Evolutionary conservation across 495 filamentous ascomycete genomes (phyloP), one percentile per base, ranked within the genome.

Genomic region (Daldinia caldariorum): DNA sequence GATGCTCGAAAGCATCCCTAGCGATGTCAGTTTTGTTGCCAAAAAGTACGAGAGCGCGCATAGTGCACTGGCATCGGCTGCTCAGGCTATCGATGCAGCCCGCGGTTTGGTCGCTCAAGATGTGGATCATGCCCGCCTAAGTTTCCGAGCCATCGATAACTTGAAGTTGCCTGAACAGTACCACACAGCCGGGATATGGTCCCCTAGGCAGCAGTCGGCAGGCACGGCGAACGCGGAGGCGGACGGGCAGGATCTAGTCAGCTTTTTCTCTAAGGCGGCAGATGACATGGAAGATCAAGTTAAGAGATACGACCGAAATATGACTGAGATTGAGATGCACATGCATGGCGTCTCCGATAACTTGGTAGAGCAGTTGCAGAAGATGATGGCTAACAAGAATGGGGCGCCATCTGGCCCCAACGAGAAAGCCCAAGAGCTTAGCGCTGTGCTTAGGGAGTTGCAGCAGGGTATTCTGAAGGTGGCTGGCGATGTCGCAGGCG

Each of bases 321-420:
- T 97, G 55, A 82, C 85, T 53, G 93, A 97, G 77, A 93, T 97
- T 57, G 93, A 97, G 79, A 84, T 87, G 69, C 92, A 95, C 76
- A 82, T 97, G 53, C 83, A 90, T 54, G 88, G 89, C 3, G 88
- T 97, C 22, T 92, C 96, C 74, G 80, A 83, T 8, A 87, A 86
- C 29, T 83, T 92, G 50, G 82, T 89, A 66, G 85, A 89, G 62
- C 89, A 93, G 76, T 86, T 91, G 60, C 88, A 91, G 78, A 83
- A 89, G 58, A 85, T 91, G 74, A 82, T 89, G 58, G 84, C 86
- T 31, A 84, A 82, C 54, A 83, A 82, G 67, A 86, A 81, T 62
- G 84, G 83, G 1, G 67, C 77, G 4, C 75, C 81, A 29, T 79
- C 73, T 13, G 76, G 67, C 51, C 74, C 67, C 62, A 83, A 77